Conservation (phyloP, 345 rosid species). For the Noccaea bulbosa region DNA sequence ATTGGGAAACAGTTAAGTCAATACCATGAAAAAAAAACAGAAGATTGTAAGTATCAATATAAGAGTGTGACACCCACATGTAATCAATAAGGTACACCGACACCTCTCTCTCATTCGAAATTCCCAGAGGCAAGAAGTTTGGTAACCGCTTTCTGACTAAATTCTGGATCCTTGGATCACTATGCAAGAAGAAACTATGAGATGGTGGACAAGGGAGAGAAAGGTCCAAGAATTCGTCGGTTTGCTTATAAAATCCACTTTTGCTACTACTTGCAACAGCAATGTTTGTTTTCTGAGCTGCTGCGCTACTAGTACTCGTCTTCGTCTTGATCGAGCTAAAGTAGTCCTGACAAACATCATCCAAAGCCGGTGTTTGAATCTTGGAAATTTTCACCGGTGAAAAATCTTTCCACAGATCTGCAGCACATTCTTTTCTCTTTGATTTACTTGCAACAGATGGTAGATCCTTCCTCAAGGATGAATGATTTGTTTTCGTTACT, state of each 20-base stretch:
- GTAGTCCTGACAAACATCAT: conserved; percentile 81
- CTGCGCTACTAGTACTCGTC: conserved; percentile 42
- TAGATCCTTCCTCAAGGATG: not conserved
- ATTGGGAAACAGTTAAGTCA: conserved; percentile 20
- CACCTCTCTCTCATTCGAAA: conserved; percentile 41
- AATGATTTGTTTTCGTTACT: conserved; percentile 41
- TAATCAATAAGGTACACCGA: conserved; percentile 60
- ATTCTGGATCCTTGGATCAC: conserved; percentile 66
- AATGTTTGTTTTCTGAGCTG: conserved; percentile 38
- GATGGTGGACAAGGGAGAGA: conserved; percentile 65
- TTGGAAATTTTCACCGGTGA: conserved; percentile 47
- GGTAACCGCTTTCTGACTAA: conserved; percentile 68
- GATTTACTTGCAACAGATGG: conserved; percentile 40
- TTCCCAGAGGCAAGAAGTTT: conserved; percentile 65
- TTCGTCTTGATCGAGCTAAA: conserved; percentile 57
- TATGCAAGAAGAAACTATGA: conserved; percentile 74
- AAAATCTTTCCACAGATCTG: conserved; percentile 80
- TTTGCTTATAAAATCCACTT: conserved; percentile 29
- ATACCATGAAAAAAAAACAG: conserved; percentile 16
- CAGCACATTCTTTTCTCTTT: conserved; percentile 45
- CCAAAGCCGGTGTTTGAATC: conserved; percentile 75
- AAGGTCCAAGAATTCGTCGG: conserved; percentile 46
- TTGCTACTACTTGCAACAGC: conserved; percentile 33
- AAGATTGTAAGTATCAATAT: not conserved
- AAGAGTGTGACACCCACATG: conserved; percentile 50